Base-by-base conservation (phyloP, 2,329 filamentous ascomycete species). In the Tolypocladium ophioglossoides region DNA sequence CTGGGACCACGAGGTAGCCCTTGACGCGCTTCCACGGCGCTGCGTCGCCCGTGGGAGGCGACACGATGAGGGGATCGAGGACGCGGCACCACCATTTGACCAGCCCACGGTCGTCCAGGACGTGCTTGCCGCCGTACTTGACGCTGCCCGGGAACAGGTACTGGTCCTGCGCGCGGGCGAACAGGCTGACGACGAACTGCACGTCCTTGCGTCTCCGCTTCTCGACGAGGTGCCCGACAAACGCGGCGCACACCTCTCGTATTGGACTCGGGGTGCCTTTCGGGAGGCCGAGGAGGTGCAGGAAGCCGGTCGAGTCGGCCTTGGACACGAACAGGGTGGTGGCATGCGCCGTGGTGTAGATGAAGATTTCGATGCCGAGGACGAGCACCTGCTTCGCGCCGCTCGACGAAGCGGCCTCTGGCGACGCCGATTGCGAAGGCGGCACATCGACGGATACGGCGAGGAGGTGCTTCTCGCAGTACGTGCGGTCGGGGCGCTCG, bases 21-120 rank as follows among this genome's bases (percentile, higher is more conserved):
- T 85, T 85, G n/a, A 82, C 76, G 10, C 61, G 64, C 48, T 70
- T 69, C 74, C 78, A 79, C 0, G 64, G 51, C 1, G 60, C 57
- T 24, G 59, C 59, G n/a, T 64, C 62, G 5, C 63, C 62, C 9
- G 54, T 48, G 5, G 73, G 74, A 32, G 79, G 70, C 16, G 70
- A 58, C 51, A 76, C 73, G 12, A 95, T 70, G 4, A 96, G 75
- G 0, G 88, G 87, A 64, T 96, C 86, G 14, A 96, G 72, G 12
- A 92, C 88, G 18, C 83, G 85, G 65, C 91, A 96, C 94, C 94
- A 99, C 94, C 94, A 99, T 63, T 86, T 89, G 22, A 99, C 89
- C 52, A 99, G 74, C 0, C 88, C 89, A 35, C 91, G 79, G 63
- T 99, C 94, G 63, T 96, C 90, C 10, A 97, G 75, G 0, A 99